A percentile compares a stretch with the other conserved stretches of the same genome.
phyloP scores from a whole-genome alignment of 2,329 filamentous ascomycete species.

The Alternaria infectoria region DNA sequence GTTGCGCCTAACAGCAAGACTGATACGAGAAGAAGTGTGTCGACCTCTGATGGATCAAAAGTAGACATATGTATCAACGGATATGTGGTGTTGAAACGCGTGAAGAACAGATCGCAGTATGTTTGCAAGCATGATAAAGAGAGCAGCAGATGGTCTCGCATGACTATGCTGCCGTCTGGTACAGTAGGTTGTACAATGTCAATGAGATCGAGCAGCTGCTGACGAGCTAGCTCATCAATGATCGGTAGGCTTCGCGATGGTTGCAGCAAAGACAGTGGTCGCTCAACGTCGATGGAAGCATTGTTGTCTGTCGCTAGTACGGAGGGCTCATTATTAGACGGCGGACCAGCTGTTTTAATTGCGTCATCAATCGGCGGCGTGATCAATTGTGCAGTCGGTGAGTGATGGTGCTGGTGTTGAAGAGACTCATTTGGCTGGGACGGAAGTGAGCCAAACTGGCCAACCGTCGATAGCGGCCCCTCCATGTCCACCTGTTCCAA shows the following conservation, averaged over 20 bases:
- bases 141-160: conserved; percentile 59
- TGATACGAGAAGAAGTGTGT: conserved; percentile 61
- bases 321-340: background rate
- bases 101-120: conserved; percentile 67
- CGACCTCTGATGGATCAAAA: conserved; percentile 58
- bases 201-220: conserved; percentile 58
- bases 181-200: conserved; percentile 57
- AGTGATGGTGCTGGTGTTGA: conserved; percentile 28
- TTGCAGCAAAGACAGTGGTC: conserved; percentile 43
- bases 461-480: conserved; percentile 26
- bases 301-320: background rate
- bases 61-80: conserved; percentile 65
- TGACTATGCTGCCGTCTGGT: conserved; percentile 56
- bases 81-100: conserved; percentile 65
- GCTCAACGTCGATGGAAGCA: conserved; percentile 32
- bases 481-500: conserved; percentile 32
- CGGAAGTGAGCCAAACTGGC: conserved; percentile 28
- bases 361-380: conserved; percentile 28
- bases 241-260: conserved; percentile 39
- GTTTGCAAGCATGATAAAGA: conserved; percentile 59
- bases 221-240: conserved; percentile 52
- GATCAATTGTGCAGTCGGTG: conserved; percentile 19
- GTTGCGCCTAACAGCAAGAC: conserved; percentile 67
- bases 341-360: background rate
- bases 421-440: conserved; percentile 31